Conservation (phyloP, 2,329 filamentous ascomycete species). For the Penicillium brasilianum region DNA sequence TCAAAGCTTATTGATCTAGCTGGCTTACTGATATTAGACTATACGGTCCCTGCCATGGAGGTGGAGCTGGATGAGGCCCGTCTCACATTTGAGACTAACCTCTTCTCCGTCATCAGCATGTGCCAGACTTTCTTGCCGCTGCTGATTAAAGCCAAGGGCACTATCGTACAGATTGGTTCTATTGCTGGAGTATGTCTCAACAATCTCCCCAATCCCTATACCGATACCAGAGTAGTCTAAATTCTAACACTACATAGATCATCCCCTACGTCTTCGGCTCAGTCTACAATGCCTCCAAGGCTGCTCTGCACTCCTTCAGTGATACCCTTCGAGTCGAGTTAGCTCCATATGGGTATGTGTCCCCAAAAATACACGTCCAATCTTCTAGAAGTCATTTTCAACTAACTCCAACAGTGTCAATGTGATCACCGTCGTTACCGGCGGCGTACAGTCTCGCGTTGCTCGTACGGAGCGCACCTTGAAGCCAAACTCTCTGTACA, state of each 20-base stretch:
- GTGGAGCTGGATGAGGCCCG: constrained; percentile 56
- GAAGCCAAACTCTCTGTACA: constrained; percentile 56
- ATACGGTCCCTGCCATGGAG: constrained; percentile 63
- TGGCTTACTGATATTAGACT: constrained; percentile 43
- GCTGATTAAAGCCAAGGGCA: constrained; percentile 53
- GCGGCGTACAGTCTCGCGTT: constrained; percentile 65
- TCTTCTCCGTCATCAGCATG: constrained; percentile 63
- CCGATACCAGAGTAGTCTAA: background rate
- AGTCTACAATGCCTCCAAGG: constrained; percentile 64
- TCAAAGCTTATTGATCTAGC: constrained; percentile 5
- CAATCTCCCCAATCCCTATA: background rate
- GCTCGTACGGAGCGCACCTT: constrained; percentile 58
- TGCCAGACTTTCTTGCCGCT: constrained; percentile 62
- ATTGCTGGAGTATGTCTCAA: constrained; percentile 43
- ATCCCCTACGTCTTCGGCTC: constrained; percentile 53
- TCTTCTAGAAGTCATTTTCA: background rate
- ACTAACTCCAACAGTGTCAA: constrained; percentile 45
- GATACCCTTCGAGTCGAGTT: constrained; percentile 64
- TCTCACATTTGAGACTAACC: constrained; percentile 58
- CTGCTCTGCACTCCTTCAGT: constrained; percentile 62
- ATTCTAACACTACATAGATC: constrained; percentile 32
- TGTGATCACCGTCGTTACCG: constrained; percentile 62
- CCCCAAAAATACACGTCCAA: background rate
- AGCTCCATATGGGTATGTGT: constrained; percentile 51
- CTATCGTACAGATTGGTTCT: constrained; percentile 54